Base-by-base conservation (phyloP, 805 yeast species). In the Yarrowia sp. region DNA sequence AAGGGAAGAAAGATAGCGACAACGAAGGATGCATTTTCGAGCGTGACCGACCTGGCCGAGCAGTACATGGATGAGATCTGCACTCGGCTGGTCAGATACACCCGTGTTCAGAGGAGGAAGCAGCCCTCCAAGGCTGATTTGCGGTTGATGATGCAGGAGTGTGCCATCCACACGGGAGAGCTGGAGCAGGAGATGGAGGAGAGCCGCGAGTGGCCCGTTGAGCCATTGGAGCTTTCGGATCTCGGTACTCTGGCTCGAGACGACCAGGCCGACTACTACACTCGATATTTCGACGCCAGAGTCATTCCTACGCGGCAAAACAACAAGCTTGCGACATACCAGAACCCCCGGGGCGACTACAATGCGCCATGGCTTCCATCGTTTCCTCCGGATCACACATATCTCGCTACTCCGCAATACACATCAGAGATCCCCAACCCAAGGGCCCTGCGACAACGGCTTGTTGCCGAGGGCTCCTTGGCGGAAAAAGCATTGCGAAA, bases 381-480 rank as follows among this genome's bases (percentile, higher is more conserved):
- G 12, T 78, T 93, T 27, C 99, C 99, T 0, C 97, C 98, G 0
- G 96, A 90, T 68, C 96, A 92, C 73, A 93, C 98, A 0, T 93
- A 87, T 71, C 84, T 83, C 72, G 81, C 85, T 62, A 88, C 97
- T 0, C 87, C 96, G 0, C 79, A 80, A 65, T 91, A 77, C 70
- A 79, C 85, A 62, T 77, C 82, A 22, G 78, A 85, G 19, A 74
- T 85, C 14, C 81, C 85, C 1, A 93, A 90, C 68, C 89, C 92
- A 64, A 83, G 86, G 65, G 77, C 81, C 63, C 79, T 93, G 61
- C 79, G 93, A 65, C 82, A 87, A 62, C 82, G 82, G 67, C 77
- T 92, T 58, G 92, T 90, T 2, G 85, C 84, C 56, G 97, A 93
- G 71, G 88, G 96, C 29, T 78, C 88, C 62, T 76, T 84, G 59